These are phyloP conservation scores for Kuraishia borneana DNA, from an alignment of 805 yeast species.

Conservation along the genomic window DNA sequence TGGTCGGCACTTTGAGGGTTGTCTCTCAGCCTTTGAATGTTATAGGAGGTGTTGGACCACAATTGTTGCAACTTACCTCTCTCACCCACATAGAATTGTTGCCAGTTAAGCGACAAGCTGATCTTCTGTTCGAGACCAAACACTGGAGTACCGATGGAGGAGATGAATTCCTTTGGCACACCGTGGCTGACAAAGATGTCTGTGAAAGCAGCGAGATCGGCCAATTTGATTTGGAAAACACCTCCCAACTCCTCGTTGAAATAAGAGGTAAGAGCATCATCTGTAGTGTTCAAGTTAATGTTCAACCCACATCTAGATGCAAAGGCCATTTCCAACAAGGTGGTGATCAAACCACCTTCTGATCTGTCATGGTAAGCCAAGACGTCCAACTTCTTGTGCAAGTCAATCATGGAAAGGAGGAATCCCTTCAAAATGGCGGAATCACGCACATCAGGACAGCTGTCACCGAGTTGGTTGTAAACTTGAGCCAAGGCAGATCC, in stretches of 20 bases:
- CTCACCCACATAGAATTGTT: slow-evolving; percentile 33
- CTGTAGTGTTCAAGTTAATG: slow-evolving; percentile 27
- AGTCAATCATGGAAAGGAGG: slow-evolving; percentile 53
- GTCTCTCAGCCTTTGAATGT: slow-evolving; percentile 85
- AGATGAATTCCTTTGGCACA: slow-evolving; percentile 40
- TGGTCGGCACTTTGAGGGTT: slow-evolving; percentile 86
- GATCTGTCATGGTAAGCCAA: slow-evolving; percentile 91
- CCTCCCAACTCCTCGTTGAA: slow-evolving; percentile 96
- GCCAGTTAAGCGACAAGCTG: slow-evolving; percentile 33
- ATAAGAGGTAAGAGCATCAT: slow-evolving; percentile 31
- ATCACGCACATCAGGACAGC: slow-evolving; percentile 75
- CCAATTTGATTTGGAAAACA: slow-evolving; percentile 71
- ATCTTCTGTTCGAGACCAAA: slow-evolving; percentile 35
- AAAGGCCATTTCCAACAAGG: slow-evolving; percentile 91
- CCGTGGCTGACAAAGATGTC: slow-evolving; percentile 46
- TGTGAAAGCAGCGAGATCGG: slow-evolving; percentile 44
- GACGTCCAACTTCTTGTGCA: slow-evolving; percentile 60
- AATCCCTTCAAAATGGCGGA: slow-evolving; percentile 52
- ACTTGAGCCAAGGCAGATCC: slow-evolving; percentile 95
- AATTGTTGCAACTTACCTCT: slow-evolving; percentile 67
- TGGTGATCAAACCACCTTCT: slow-evolving; percentile 88
- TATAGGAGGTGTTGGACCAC: slow-evolving; percentile 85
- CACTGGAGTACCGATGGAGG: slow-evolving; percentile 61
- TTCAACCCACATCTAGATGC: slow-evolving; percentile 85
- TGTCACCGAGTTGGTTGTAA: slow-evolving; percentile 75